Percentiles rank a stretch among this genome's conserved stretches.
Evolutionary conservation across 2,329 filamentous ascomycete species (phyloP).

Genomic region (Ceratocystis diversiconidia): DNA sequence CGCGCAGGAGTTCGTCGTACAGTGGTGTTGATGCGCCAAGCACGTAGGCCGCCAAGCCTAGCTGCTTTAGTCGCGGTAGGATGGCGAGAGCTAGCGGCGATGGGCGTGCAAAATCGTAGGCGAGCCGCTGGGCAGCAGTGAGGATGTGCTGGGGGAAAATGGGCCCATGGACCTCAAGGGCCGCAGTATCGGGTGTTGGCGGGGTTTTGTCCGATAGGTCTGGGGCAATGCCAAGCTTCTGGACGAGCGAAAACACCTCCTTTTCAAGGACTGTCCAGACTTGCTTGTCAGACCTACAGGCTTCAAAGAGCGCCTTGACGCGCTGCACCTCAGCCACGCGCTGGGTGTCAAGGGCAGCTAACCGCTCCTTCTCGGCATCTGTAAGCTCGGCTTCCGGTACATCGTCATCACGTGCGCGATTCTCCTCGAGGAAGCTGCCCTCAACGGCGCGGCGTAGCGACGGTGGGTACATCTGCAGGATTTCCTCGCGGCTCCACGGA

Average conservation of each 20-base stretch:
- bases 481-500: constrained; percentile 23
- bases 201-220: too few relatives aligned
- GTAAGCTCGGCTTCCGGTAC: background rate
- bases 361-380: constrained; percentile 2
- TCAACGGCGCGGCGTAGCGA: constrained; percentile 30
- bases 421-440: constrained; percentile 28
- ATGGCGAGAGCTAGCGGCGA: constrained; percentile 47
- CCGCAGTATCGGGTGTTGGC: constrained; percentile 6
- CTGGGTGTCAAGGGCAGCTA: background rate
- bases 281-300: constrained; percentile 44
- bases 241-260: constrained; percentile 50
- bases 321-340: constrained; percentile 30
- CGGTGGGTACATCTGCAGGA: constrained; percentile 28
- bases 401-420: constrained; percentile 20
- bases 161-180: constrained; percentile 44
- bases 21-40: constrained; percentile 56
- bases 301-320: constrained; percentile 40
- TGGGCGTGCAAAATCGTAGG: constrained; percentile 39
- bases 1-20: constrained; percentile 51
- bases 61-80: constrained; percentile 50
- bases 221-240: constrained; percentile 36
- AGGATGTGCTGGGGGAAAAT: constrained; percentile 50
- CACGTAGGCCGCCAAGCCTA: constrained; percentile 56
- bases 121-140: constrained; percentile 41
- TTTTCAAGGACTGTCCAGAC: constrained; percentile 53